Percentiles rank a stretch among this genome's conserved stretches.
phyloP scores from a whole-genome alignment of 495 filamentous ascomycete genomes.

The Opeltia flavorubescens region DNA sequence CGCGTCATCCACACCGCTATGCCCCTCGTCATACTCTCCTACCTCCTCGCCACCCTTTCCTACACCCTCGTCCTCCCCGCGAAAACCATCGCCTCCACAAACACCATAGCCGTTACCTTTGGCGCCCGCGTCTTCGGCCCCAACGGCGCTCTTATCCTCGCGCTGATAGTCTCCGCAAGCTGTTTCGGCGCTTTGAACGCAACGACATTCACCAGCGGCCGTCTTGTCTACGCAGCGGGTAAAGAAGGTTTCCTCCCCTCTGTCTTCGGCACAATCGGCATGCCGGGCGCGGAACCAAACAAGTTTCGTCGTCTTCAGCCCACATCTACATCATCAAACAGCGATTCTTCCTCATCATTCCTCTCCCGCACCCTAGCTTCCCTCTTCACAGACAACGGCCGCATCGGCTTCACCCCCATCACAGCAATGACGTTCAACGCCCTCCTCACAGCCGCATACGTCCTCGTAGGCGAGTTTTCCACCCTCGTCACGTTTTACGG shows the following conservation, averaged over 20 bases:
- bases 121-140: conserved; percentile 80
- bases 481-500: conserved; percentile 94
- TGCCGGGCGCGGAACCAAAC: conserved; percentile 32
- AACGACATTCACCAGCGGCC: conserved; percentile 82
- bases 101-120: conserved; percentile 91
- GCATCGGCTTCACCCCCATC: conserved; percentile 69
- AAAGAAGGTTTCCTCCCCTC: conserved; percentile 89
- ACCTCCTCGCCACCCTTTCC: conserved; percentile 77
- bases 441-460: conserved; percentile 55
- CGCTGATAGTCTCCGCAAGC: conserved; percentile 73
- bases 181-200: conserved; percentile 91
- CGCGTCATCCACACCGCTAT: conserved; percentile 94
- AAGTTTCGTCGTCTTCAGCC: background rate
- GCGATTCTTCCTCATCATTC: background rate
- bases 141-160: conserved; percentile 68
- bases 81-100: conserved; percentile 61
- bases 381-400: conserved; percentile 24
- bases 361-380: background rate
- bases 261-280: conserved; percentile 70
- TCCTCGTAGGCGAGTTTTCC: conserved; percentile 75
- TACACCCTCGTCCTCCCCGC: conserved; percentile 94
- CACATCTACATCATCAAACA: background rate
- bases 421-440: conserved; percentile 77
- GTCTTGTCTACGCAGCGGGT: conserved; percentile 84
- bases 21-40: conserved; percentile 81